A percentile compares a stretch with the other conserved stretches of the same genome.
phyloP scores from a whole-genome alignment of 169 alveolate species.

The Cardiosporidium cionae region DNA sequence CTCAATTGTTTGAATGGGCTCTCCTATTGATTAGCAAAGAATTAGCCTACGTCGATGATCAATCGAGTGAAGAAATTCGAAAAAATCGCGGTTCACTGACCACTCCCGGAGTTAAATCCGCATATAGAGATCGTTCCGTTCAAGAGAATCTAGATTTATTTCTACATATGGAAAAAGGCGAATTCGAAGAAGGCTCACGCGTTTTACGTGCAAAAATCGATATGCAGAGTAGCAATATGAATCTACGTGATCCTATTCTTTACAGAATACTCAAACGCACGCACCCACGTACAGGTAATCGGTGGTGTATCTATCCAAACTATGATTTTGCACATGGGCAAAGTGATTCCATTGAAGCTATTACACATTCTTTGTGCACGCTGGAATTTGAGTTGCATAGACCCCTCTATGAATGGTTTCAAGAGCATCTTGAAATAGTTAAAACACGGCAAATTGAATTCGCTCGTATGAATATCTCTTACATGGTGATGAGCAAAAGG shows the following conservation, averaged over 20 bases:
- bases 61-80: constrained; percentile 81
- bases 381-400: constrained; percentile 97
- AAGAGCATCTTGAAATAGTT: constrained; percentile 7
- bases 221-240: constrained; percentile 92
- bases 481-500: constrained; percentile 92
- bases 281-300: constrained; percentile 95
- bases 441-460: constrained; percentile 82
- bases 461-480: constrained; percentile 93
- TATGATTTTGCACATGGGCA: constrained; percentile 99
- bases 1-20: constrained; percentile 92
- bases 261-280: constrained; percentile 60
- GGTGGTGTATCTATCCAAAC: constrained; percentile 98
- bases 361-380: constrained; percentile 98
- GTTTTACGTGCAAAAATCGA: constrained; percentile 95
- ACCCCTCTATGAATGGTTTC: constrained; percentile 98
- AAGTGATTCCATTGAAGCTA: constrained; percentile 91
- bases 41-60: constrained; percentile 95
- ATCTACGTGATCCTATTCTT: constrained; percentile 93
- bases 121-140: constrained; percentile 84
- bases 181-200: constrained; percentile 87
- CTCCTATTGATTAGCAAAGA: constrained; percentile 85
- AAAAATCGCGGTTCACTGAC: constrained; percentile 74
- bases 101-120: constrained; percentile 77
- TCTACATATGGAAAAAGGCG: constrained; percentile 89
- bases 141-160: constrained; percentile 92